Evolutionary conservation across 2,329 filamentous ascomycete genomes (phyloP).

Genomic region (Paecilomyces niveus): DNA sequence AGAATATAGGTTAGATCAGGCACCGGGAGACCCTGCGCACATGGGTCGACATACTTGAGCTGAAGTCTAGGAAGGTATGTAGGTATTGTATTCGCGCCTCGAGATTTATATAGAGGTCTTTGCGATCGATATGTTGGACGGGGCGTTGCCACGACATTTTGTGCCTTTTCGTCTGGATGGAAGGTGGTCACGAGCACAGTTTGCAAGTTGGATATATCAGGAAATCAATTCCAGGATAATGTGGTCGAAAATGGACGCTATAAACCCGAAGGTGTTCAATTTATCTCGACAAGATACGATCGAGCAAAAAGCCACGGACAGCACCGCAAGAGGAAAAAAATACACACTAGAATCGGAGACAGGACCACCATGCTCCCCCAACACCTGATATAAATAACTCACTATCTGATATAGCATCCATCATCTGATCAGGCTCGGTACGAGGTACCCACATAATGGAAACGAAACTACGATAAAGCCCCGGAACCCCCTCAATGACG

Average conservation of each 20-base stretch:
- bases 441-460: neutral
- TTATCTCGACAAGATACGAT: neutral
- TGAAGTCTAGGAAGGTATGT: constrained; percentile 70
- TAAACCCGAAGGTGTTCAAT: too few relatives aligned
- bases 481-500: neutral
- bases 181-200: neutral
- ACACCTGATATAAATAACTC: neutral
- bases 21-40: constrained; percentile 6
- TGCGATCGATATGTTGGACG: constrained; percentile 59
- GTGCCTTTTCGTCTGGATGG: neutral
- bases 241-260: too few relatives aligned
- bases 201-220: too few relatives aligned
- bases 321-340: neutral
- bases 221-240: too few relatives aligned
- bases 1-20: neutral
- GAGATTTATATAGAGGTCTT: constrained; percentile 64
- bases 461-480: neutral
- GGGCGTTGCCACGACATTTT: constrained; percentile 13
- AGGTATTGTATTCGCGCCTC: constrained; percentile 65
- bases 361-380: neutral
- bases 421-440: neutral
- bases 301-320: neutral
- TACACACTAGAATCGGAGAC: neutral
- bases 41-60: constrained; percentile 48
- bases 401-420: neutral